A percentile compares a stretch with the other conserved stretches of the same genome.
phyloP scores from a whole-genome alignment of 2,329 filamentous ascomycete species.

The Annulohypoxylon truncatum region DNA sequence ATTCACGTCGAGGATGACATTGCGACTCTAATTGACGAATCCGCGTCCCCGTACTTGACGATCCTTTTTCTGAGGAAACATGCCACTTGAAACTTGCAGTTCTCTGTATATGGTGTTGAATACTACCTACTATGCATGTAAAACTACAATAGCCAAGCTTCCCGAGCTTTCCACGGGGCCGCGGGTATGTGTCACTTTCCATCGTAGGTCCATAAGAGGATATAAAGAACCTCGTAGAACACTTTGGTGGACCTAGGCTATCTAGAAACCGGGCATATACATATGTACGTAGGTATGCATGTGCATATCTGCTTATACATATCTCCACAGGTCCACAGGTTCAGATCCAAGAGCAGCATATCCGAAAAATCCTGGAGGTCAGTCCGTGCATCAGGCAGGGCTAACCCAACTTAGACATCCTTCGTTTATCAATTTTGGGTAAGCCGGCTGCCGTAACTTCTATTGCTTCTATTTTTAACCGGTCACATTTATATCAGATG shows the following conservation, averaged over 20 bases:
- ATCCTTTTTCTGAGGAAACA: not conserved
- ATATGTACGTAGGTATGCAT: not conserved
- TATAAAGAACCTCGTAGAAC: not conserved
- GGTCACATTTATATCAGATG: not conserved
- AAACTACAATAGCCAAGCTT: not conserved
- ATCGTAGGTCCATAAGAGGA: not conserved
- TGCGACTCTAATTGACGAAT: not conserved
- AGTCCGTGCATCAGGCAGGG: not conserved
- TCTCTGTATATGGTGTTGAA: not conserved
- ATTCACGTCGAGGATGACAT: not conserved
- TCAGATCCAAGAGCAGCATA: not conserved
- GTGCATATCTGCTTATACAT: not conserved
- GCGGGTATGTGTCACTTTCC: not conserved
- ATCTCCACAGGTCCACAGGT: not conserved
- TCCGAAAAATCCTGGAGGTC: not conserved
- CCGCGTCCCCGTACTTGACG: not conserved
- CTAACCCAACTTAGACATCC: not conserved
- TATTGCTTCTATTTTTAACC: not conserved
- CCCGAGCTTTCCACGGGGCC: not conserved
- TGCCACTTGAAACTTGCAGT: not conserved
- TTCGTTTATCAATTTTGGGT: not conserved
- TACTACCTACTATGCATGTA: not conserved
- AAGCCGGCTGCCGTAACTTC: not conserved
- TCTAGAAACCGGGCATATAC: not conserved
- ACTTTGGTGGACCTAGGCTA: not conserved